Conservation (phyloP, 306 rosid species). For the Trifolium dubium region DNA sequence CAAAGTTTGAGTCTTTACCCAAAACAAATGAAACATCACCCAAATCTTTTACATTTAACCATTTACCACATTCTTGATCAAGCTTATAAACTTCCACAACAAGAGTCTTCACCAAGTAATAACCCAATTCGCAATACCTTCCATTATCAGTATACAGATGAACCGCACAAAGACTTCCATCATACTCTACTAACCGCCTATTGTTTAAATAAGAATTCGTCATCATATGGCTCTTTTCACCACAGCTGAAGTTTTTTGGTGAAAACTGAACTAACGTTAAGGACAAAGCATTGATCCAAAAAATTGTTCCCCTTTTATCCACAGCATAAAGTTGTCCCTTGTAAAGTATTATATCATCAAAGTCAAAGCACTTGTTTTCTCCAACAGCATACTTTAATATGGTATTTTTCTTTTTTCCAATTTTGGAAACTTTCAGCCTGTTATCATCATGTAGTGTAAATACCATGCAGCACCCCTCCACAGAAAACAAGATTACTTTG, state of each 20-base stretch:
- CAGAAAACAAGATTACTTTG: background rate
- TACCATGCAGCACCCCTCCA: background rate
- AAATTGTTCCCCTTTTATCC: conserved; percentile 47
- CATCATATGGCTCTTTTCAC: background rate
- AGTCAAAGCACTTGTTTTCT: conserved; percentile 29
- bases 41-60: conserved; percentile 2
- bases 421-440: background rate
- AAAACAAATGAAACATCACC: conserved; percentile 7
- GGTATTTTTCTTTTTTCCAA: conserved; percentile 7
- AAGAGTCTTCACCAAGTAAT: background rate
- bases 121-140: background rate
- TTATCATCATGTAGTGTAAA: background rate
- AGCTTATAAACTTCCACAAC: conserved; percentile 17
- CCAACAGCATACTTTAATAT: background rate
- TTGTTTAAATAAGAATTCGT: conserved; percentile 32
- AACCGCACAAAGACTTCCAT: conserved; percentile 51
- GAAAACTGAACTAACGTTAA: conserved; percentile 44
- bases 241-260: background rate
- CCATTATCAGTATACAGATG: conserved; percentile 20
- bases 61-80: conserved; percentile 10
- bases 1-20: background rate
- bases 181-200: conserved; percentile 47
- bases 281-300: conserved; percentile 36
- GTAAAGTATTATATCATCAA: conserved; percentile 45
- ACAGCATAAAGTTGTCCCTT: conserved; percentile 45